phyloP scores from a whole-genome alignment of 306 rosid genomes.

The Boehmeria nivea region DNA sequence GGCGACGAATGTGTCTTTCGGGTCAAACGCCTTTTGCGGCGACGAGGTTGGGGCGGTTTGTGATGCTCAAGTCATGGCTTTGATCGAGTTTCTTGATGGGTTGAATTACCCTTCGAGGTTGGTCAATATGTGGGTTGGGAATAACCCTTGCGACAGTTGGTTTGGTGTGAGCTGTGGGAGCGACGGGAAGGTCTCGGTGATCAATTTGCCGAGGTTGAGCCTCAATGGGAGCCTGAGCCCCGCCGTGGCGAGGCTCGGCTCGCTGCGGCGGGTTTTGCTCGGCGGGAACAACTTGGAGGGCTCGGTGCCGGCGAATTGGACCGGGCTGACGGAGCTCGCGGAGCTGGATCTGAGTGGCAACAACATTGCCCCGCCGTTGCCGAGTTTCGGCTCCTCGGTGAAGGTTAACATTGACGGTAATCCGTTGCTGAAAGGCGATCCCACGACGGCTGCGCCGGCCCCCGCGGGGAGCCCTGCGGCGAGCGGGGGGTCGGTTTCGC shows the following conservation, averaged over 20 bases:
- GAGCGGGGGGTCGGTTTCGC: conserved; percentile 1
- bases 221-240: conserved; percentile 79
- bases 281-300: conserved; percentile 57
- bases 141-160: conserved; percentile 71
- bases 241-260: conserved; percentile 60
- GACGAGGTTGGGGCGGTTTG: conserved; percentile 44
- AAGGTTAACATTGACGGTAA: conserved; percentile 41
- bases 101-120: conserved; percentile 63
- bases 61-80: conserved; percentile 62
- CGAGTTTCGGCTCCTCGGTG: conserved; percentile 44
- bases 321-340: conserved; percentile 44
- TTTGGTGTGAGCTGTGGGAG: conserved; percentile 58
- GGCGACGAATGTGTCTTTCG: conserved; percentile 27
- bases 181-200: conserved; percentile 42
- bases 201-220: conserved; percentile 53
- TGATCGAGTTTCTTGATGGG: conserved; percentile 57
- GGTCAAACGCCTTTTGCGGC: conserved; percentile 51
- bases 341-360: conserved; percentile 73
- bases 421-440: conserved; percentile 22
- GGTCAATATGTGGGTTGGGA: conserved; percentile 59
- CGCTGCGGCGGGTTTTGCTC: conserved; percentile 52
- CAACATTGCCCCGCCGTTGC: conserved; percentile 76
- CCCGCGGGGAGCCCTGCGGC: conserved; percentile 9
- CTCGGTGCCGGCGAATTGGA: conserved; percentile 64
- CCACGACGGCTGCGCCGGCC: conserved; percentile 18